Conservation (phyloP, 495 filamentous ascomycete species). For the Trichoderma reesei region DNA sequence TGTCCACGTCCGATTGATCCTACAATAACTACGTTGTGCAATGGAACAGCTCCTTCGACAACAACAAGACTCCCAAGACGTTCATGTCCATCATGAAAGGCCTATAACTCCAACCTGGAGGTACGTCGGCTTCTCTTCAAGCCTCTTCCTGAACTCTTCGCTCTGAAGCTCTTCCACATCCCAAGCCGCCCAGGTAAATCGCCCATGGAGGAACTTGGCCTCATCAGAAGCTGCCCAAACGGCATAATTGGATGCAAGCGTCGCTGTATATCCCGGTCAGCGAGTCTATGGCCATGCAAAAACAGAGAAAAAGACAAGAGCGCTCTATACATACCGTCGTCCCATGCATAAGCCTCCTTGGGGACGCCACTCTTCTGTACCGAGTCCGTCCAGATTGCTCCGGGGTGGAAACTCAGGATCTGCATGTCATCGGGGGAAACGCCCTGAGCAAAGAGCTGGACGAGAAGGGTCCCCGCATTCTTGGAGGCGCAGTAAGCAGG, state of each 20-base stretch:
- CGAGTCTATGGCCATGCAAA: neutral
- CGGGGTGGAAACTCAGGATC: constrained; percentile 36
- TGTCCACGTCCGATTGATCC: no score
- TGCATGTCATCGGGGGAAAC: constrained; percentile 25
- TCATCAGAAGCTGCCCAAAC: constrained; percentile 42
- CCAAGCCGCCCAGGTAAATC: constrained; percentile 40
- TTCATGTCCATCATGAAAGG: neutral
- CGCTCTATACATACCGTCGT: constrained; percentile 24
- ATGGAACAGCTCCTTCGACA: no score
- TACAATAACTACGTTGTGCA: no score
- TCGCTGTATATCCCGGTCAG: constrained; percentile 16
- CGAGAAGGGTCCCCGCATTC: constrained; percentile 25
- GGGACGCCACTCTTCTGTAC: constrained; percentile 15
- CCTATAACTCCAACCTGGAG: constrained; percentile 22
- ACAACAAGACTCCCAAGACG: no score
- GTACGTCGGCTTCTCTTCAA: constrained; percentile 24
- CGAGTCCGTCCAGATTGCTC: constrained; percentile 25
- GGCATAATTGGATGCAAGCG: constrained; percentile 35
- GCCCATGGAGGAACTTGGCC: constrained; percentile 43
- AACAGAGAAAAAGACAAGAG: neutral
- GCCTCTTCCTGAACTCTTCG: constrained; percentile 24
- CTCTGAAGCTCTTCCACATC: constrained; percentile 42
- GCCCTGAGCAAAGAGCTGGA: constrained; percentile 30
- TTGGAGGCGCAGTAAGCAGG: constrained; percentile 30
- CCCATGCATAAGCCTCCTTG: constrained; percentile 19